These are phyloP conservation scores for Warburgia ugandensis DNA, from an alignment of 164 flowering plant genomes.

Conservation along the genomic window DNA sequence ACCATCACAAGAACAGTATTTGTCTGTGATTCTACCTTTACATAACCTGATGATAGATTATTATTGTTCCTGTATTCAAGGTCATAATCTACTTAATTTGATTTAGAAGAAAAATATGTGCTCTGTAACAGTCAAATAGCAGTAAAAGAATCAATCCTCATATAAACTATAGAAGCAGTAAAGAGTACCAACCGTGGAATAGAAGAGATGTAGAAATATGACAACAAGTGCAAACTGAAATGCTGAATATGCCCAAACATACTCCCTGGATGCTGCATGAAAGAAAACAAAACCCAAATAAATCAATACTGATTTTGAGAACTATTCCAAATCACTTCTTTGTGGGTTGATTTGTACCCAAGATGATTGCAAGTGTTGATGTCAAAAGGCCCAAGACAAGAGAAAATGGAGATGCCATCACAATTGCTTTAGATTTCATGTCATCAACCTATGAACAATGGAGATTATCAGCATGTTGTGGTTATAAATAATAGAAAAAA, in stretches of 20 bases:
- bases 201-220: slow-evolving; percentile 46
- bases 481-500: not conserved
- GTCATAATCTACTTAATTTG: too few relatives aligned
- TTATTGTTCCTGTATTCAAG: too few relatives aligned
- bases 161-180: not conserved
- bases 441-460: slow-evolving; percentile 41
- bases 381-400: slow-evolving; percentile 64
- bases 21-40: too few relatives aligned
- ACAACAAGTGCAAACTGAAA: slow-evolving; percentile 74
- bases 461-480: not conserved
- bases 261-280: slow-evolving; percentile 72
- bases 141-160: not conserved
- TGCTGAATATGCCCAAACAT: slow-evolving; percentile 90
- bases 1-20: too few relatives aligned
- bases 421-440: slow-evolving; percentile 55
- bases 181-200: slow-evolving; percentile 39
- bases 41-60: too few relatives aligned
- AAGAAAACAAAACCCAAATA: not conserved
- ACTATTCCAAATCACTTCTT: not conserved
- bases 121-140: too few relatives aligned
- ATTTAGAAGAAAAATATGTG: too few relatives aligned
- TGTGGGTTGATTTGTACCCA: slow-evolving; percentile 41
- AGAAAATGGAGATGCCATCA: slow-evolving; percentile 75
- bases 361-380: slow-evolving; percentile 57
- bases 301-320: not conserved